Conservation (phyloP, 1,284 basidiomycete species). For the Leccinum pseudoinsigne region DNA sequence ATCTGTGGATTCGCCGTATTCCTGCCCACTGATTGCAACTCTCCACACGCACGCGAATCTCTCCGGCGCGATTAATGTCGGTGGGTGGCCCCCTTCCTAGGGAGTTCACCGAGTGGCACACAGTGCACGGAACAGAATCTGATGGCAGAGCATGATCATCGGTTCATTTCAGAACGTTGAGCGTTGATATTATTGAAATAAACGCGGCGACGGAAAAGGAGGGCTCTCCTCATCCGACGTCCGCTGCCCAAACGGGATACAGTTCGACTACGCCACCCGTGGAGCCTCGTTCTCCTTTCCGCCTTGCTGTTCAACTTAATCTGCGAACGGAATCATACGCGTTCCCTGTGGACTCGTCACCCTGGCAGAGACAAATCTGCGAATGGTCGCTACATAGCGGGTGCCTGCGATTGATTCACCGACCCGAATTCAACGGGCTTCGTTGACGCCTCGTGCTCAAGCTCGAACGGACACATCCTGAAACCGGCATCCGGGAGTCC, state of each 20-base stretch:
- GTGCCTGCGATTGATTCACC: conserved; percentile 48
- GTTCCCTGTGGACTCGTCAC: not conserved
- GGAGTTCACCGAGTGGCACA: conserved; percentile 6
- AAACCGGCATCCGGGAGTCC: conserved; percentile 4
- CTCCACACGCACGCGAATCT: conserved; percentile 13
- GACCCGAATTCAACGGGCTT: conserved; percentile 40
- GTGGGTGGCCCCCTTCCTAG: not conserved
- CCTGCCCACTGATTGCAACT: not conserved
- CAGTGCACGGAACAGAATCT: conserved; percentile 2
- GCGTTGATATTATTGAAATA: not conserved
- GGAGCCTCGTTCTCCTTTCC: not conserved
- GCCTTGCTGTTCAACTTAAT: not conserved
- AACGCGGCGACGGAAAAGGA: conserved; percentile 14
- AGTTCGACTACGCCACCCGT: not conserved
- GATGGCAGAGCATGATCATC: not conserved
- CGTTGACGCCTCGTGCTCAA: conserved; percentile 54
- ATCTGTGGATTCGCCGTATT: conserved; percentile 18
- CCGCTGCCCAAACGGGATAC: conserved; percentile 5
- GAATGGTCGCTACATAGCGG: conserved; percentile 13
- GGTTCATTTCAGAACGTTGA: conserved; percentile 10
- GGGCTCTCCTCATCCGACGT: conserved; percentile 2
- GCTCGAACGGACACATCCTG: conserved; percentile 42
- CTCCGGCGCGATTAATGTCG: not conserved
- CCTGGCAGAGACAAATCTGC: not conserved
- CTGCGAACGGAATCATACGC: not conserved